Base-by-base conservation (phyloP, 208 protist species). In the Acanthamoeba sp. region DNA sequence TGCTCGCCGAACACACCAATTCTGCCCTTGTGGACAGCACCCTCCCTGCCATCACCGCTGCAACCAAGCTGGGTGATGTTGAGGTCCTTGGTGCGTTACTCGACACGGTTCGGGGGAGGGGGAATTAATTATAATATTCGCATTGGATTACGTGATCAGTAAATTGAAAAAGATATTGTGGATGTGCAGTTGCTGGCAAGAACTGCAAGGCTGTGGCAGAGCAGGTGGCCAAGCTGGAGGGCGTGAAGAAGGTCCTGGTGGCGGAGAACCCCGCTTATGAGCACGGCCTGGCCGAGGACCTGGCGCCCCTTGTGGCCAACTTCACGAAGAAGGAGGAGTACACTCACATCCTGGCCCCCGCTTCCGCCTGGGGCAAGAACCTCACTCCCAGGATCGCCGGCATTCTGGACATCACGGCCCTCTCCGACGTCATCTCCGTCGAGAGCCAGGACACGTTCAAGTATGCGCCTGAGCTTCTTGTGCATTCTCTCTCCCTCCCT, bases 301-400 rank as follows among this genome's bases (percentile, higher is more conserved):
- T 98, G 82, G 96, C 96, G 0, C 93, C 98, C 27, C 95, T 99
- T 50, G 93, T 95, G 9, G 50, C 94, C 22, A 32, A 87, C 18
- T n/a, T 71, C n/a, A 16, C 71, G 24, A 78, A 94, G 59, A 20
- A 97, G 64, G 95, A 98, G 42, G 95, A 97, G 18, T 99, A 97
- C 96, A 98, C 98, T 16, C 99, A 99, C 96, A 98, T 99, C 57
- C 95, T 99, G 24, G 97, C 98, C n/a, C 95, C 97, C 38, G 97
- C 98, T 1, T 98, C 98, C 0, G 97, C 98, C 5, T 98, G 99
- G 95, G 98, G 98, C 92, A 99, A 99, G 97, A 98, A 98, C 62
- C 90, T 99, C 12, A 94, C 99, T 20, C 99, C 99, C 20, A 97
- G 98, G 69, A 96, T 99, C 0, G 99, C 98, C 1, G 99, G 98